Percentiles rank a stretch among this genome's conserved stretches.
These are phyloP conservation scores for Heterobasidion occidentale DNA, from an alignment of 1,284 basidiomycete species.

Conservation along the genomic window DNA sequence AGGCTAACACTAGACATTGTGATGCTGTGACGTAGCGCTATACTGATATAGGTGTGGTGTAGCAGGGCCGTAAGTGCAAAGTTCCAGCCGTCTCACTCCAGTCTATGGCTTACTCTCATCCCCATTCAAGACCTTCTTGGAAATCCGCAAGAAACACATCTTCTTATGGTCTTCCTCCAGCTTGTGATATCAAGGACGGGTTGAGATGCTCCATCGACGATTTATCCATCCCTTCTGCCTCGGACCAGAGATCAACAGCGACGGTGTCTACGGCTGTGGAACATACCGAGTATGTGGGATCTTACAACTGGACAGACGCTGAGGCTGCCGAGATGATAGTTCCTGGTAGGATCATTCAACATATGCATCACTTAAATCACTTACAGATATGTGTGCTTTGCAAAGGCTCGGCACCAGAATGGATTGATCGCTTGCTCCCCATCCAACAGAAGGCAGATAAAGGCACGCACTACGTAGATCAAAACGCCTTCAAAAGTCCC, in stretches of 20 bases:
- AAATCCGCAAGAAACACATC: not conserved
- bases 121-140: not conserved
- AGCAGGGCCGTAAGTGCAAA: too few species aligned
- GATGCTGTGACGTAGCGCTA: too few species aligned
- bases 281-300: constrained; percentile 33
- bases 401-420: constrained; percentile 43
- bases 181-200: constrained; percentile 25
- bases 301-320: constrained; percentile 39
- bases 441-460: constrained; percentile 40
- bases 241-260: not conserved
- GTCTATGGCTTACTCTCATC: not conserved
- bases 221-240: constrained; percentile 11
- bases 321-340: constrained; percentile 37
- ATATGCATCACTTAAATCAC: not conserved
- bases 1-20: too few species aligned
- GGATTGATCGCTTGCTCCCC: constrained; percentile 36
- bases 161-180: not conserved
- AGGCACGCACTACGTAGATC: constrained; percentile 36
- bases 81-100: too few species aligned
- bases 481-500: constrained; percentile 39
- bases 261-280: constrained; percentile 20
- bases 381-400: not conserved
- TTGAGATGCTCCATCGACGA: constrained; percentile 18
- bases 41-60: too few species aligned
- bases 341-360: constrained; percentile 28